Percentiles rank a stretch among this genome's conserved stretches.
Conservation (phyloP, 2,329 filamentous ascomycete species). For the Didymella exigua region DNA sequence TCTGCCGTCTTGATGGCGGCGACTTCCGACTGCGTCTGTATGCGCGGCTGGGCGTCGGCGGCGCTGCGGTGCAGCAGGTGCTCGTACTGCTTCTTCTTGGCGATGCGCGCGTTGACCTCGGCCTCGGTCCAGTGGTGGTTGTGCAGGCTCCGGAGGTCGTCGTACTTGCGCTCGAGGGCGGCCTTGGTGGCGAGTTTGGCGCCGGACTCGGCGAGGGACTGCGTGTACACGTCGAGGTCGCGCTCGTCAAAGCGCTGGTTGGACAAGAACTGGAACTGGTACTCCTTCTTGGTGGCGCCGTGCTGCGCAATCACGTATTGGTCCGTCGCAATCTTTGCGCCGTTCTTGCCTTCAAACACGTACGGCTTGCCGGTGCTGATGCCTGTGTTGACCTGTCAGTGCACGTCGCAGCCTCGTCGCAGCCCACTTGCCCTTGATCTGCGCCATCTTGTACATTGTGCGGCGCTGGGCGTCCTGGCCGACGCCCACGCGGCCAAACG, state of each 20-base stretch:
- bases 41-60: constrained; percentile 64
- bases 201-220: constrained; percentile 70
- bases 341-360: constrained; percentile 74
- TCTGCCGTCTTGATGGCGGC: constrained; percentile 84
- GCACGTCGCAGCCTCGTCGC: background rate
- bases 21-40: constrained; percentile 59
- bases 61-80: constrained; percentile 67
- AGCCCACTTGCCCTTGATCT: constrained; percentile 73
- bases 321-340: constrained; percentile 80
- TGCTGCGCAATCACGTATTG: constrained; percentile 83
- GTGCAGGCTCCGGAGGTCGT: constrained; percentile 79
- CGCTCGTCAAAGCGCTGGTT: constrained; percentile 82
- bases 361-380: constrained; percentile 83
- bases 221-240: constrained; percentile 82
- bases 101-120: constrained; percentile 80
- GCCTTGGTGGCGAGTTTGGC: constrained; percentile 75
- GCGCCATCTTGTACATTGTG: constrained; percentile 83
- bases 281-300: constrained; percentile 81
- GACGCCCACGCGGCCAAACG: constrained; percentile 83
- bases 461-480: constrained; percentile 76
- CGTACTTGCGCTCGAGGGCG: constrained; percentile 71
- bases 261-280: constrained; percentile 89
- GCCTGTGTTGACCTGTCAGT: constrained; percentile 56
- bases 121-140: constrained; percentile 81
- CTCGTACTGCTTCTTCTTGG: constrained; percentile 62